Evolutionary conservation across 495 filamentous ascomycete genomes (phyloP), one percentile per base, ranked within the genome.

Genomic region (Oleoguttula mirabilis): DNA sequence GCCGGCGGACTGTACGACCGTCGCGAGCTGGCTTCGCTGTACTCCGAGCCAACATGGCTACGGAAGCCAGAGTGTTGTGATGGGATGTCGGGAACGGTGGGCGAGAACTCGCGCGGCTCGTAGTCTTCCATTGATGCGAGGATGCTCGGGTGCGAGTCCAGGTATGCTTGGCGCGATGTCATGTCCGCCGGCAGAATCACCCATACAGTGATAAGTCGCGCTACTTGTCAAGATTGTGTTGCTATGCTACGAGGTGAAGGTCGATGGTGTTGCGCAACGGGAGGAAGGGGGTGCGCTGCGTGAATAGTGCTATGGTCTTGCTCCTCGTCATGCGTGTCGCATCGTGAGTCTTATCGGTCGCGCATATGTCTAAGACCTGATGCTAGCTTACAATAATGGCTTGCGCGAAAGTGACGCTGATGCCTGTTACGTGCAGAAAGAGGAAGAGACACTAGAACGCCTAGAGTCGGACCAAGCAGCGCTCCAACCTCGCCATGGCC

Each of bases 51-150:
- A 27, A 52, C 50, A 21, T 58, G 43, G 8, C 45, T 47, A 23
- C 76, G 73, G 66, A 84, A 86, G 32, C 79, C 83, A 34, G 80
- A 86, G 64, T 83, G 80, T 57, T 80, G 72, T 20, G 78, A 79
- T 12, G 79, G 84, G 41, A 82, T 64, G 30, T 66, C 68, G 71
- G 75, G 17, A 72, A 71, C 30, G 65, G 62, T 50, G 38, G 47
- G 51, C 41, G 37, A 54, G 51, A 51, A 44, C 62, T 66, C 56
- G 64, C 68, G 55, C 60, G 66, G 8, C 48, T 80, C 80, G 70
- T 84, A 85, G 66, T 88, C 82, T 56, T 79, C 75, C 52, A 86
- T 69, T 39, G 80, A 84, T 32, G 71, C 79, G 64, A 78, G 73
- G 63, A 87, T 55, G 40, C 75, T 79, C 23, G 75, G 72, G 63